Evolutionary conservation across 306 rosid genomes (phyloP).

Genomic region (Abrus pulchellus): DNA sequence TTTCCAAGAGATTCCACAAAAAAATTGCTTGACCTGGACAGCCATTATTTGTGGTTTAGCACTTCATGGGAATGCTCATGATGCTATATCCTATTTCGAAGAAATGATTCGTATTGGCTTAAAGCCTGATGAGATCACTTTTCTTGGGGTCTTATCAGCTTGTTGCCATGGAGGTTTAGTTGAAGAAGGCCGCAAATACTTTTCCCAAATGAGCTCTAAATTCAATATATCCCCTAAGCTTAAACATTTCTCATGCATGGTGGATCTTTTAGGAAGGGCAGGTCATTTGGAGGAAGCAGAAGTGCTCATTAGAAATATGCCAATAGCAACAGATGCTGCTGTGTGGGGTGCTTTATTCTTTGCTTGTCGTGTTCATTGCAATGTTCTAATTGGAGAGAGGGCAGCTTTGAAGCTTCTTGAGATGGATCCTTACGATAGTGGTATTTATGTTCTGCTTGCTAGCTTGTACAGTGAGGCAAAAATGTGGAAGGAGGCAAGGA

Average conservation of each 20-base stretch:
- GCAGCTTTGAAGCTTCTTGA: constrained; percentile 78
- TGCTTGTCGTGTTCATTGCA: constrained; percentile 71
- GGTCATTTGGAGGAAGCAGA: constrained; percentile 84
- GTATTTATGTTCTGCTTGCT: constrained; percentile 75
- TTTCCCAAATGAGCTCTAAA: constrained; percentile 67
- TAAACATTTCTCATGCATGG: constrained; percentile 87
- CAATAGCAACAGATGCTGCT: constrained; percentile 69
- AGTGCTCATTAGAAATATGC: constrained; percentile 70
- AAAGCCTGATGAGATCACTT: constrained; percentile 84
- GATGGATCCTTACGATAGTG: constrained; percentile 78
- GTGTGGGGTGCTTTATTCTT: constrained; percentile 90
- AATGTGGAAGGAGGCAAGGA: constrained; percentile 73
- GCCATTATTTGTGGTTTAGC: constrained; percentile 84
- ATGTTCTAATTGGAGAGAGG: constrained; percentile 74
- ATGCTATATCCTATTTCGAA: constrained; percentile 70
- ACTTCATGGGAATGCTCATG: constrained; percentile 69
- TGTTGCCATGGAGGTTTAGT: constrained; percentile 91
- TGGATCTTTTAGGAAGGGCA: constrained; percentile 88
- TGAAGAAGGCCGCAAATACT: constrained; percentile 73
- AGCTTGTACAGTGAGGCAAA: constrained; percentile 76
- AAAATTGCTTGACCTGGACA: constrained; percentile 87
- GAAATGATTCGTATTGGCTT: constrained; percentile 71
- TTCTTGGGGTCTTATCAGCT: constrained; percentile 84
- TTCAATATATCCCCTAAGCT: constrained; percentile 60
- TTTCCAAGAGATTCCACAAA: constrained; percentile 70